phyloP scores from a whole-genome alignment of 2,329 filamentous ascomycete genomes.

The Penicillium sp. region DNA sequence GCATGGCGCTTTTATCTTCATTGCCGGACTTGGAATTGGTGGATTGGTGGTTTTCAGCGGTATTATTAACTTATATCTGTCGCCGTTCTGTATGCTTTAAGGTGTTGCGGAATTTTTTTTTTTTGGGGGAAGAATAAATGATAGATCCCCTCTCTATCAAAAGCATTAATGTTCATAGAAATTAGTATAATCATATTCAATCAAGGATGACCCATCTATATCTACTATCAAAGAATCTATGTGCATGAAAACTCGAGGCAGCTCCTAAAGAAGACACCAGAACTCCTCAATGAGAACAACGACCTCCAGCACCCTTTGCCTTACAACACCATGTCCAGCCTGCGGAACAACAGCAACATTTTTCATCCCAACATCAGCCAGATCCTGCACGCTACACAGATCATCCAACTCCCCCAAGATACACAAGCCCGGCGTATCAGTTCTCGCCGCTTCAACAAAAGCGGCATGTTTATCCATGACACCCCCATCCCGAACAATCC shows the following conservation, averaged over 20 bases:
- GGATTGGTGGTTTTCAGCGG: neutral
- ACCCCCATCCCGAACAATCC: slow-evolving; percentile 48
- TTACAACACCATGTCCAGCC: slow-evolving; percentile 44
- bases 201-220: neutral
- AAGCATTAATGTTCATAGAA: neutral
- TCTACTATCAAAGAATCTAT: neutral
- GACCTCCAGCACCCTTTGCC: slow-evolving; percentile 40
- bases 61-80: neutral
- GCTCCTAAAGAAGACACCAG: neutral
- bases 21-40: neutral
- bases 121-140: neutral
- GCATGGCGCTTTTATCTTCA: neutral
- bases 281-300: slow-evolving; percentile 25
- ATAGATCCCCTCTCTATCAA: neutral
- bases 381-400: slow-evolving; percentile 32
- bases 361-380: slow-evolving; percentile 33
- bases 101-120: neutral
- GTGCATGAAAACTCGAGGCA: neutral
- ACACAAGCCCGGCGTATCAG: slow-evolving; percentile 27
- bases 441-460: slow-evolving; percentile 30
- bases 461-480: slow-evolving; percentile 39
- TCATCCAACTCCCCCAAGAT: slow-evolving; percentile 42
- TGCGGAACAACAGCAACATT: slow-evolving; percentile 39
- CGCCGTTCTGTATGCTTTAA: neutral
- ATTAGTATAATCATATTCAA: neutral